Evolutionary conservation across 495 filamentous ascomycete species (phyloP).

Genomic region (Penicillium samsonianum): DNA sequence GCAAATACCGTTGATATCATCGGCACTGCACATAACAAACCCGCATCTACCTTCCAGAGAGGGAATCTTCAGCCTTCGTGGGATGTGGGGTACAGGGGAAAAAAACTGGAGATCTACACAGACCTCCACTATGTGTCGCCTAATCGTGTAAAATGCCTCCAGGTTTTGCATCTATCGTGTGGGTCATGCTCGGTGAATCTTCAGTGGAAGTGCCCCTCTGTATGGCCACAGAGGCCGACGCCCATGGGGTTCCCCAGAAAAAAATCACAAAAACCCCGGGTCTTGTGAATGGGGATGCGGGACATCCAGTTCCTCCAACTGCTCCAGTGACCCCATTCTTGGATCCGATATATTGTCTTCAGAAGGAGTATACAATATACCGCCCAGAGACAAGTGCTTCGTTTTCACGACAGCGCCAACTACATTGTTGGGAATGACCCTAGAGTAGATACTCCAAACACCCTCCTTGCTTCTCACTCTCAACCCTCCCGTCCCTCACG

Average conservation of each 20-base stretch:
- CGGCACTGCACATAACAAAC: neutral
- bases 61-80: conserved; percentile 18
- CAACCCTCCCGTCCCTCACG: neutral
- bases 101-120: conserved; percentile 1
- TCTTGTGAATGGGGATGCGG: conserved; percentile 14
- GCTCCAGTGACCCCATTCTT: neutral
- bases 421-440: conserved; percentile 20
- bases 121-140: conserved; percentile 2
- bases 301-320: neutral
- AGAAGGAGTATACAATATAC: neutral
- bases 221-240: conserved; percentile 19
- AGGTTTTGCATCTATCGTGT: conserved; percentile 12
- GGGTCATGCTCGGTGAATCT: conserved; percentile 19
- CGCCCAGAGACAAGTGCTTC: neutral
- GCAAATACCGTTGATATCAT: conserved; percentile 14
- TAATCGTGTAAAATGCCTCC: conserved; percentile 7
- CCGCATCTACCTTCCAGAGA: conserved; percentile 29
- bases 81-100: conserved; percentile 13
- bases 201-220: conserved; percentile 9
- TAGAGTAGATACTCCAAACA: neutral
- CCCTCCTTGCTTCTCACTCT: neutral
- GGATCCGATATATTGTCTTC: neutral
- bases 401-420: neutral
- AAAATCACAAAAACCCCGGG: conserved; percentile 19
- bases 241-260: conserved; percentile 25